Conservation (phyloP, 1,139 yeast genomes). For the Yamadazyma spencermartinsiae region DNA sequence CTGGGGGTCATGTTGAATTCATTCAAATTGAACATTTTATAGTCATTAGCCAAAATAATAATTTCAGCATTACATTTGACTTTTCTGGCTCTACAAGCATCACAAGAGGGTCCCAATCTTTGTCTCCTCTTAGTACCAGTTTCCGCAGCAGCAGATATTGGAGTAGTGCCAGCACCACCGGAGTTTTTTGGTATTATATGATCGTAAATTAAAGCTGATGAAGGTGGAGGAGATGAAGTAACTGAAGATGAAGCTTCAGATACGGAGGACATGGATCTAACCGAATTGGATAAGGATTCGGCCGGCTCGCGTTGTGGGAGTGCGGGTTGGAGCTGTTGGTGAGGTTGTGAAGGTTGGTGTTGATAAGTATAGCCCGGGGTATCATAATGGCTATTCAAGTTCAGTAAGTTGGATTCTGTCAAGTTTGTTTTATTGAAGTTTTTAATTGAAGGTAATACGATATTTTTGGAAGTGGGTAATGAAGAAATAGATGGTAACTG, state of each 20-base stretch:
- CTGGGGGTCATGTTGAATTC: conserved; percentile 13
- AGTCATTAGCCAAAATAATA: conserved; percentile 18
- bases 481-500: conserved; percentile 9
- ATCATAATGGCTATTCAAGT: conserved; percentile 6
- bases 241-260: conserved; percentile 5
- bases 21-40: conserved; percentile 10
- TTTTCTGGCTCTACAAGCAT: conserved; percentile 67
- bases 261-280: conserved; percentile 14
- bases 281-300: conserved; percentile 12
- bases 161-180: conserved; percentile 1
- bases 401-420: conserved; percentile 19
- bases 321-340: conserved; percentile 6
- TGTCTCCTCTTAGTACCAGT: conserved; percentile 46
- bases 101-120: conserved; percentile 76
- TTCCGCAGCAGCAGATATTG: neutral
- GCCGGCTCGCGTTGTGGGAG: neutral
- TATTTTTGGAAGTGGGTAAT: conserved; percentile 11
- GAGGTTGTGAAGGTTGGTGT: conserved; percentile 2
- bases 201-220: neutral
- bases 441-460: conserved; percentile 20
- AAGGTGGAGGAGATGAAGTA: conserved; percentile 13
- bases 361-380: conserved; percentile 5
- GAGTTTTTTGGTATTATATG: neutral
- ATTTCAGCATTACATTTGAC: conserved; percentile 76
- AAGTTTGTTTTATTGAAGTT: conserved; percentile 9